These are phyloP conservation scores for Penicillium antarcticum DNA, from an alignment of 495 filamentous ascomycete species.

Conservation along the genomic window DNA sequence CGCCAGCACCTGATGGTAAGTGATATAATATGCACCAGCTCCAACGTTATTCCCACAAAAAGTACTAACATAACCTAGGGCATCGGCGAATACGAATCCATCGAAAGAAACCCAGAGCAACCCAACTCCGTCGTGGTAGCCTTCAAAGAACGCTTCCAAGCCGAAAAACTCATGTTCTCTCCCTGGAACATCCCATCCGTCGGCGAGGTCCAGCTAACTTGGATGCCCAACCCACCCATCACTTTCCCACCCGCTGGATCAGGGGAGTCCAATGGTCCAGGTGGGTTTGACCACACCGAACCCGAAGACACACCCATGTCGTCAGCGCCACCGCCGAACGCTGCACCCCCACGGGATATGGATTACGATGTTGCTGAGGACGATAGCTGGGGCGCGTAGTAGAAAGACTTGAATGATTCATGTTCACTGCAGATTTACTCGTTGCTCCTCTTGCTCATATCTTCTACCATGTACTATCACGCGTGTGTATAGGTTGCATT, in stretches of 20 bases:
- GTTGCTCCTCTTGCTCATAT: neutral
- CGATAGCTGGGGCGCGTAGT: constrained; percentile 39
- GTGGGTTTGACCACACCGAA: constrained; percentile 26
- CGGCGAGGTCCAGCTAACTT: constrained; percentile 72
- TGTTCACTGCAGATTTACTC: too few species aligned
- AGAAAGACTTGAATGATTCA: neutral
- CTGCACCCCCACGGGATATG: constrained; percentile 32
- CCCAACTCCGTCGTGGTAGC: constrained; percentile 61
- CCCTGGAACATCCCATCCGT: constrained; percentile 67
- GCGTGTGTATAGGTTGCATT: constrained; percentile 9
- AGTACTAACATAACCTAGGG: constrained; percentile 48
- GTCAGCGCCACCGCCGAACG: constrained; percentile 13
- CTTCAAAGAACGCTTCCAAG: constrained; percentile 87
- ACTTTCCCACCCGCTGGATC: constrained; percentile 13
- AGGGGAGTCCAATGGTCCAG: constrained; percentile 17
- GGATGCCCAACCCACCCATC: constrained; percentile 56
- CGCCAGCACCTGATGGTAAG: constrained; percentile 84
- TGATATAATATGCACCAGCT: constrained; percentile 2
- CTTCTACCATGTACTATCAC: constrained; percentile 9
- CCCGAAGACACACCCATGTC: constrained; percentile 39
- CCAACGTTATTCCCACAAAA: constrained; percentile 6
- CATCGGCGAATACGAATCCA: constrained; percentile 76
- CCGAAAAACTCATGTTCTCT: constrained; percentile 78
- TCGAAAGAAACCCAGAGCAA: constrained; percentile 60
- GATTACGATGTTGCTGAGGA: constrained; percentile 56